Conservation (phyloP, 805 yeast species). For the Saccharomycopsis babjevae region DNA sequence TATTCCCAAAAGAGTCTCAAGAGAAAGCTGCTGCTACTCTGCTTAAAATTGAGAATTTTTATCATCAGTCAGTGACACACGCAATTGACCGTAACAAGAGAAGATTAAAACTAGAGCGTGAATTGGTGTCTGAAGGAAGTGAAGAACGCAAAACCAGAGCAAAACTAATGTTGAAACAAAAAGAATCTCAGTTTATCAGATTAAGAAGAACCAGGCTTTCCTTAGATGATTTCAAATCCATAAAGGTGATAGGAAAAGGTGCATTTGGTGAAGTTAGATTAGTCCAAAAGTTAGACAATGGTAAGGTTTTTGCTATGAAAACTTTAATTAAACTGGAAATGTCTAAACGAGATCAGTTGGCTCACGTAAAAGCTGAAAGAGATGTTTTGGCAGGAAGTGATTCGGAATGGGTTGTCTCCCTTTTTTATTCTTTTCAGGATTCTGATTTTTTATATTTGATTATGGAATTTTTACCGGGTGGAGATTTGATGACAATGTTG, state of each 20-base stretch:
- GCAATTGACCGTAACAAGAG: conserved; percentile 96
- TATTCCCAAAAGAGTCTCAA: conserved; percentile 60
- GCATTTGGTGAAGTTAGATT: conserved; percentile 96
- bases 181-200: conserved; percentile 79
- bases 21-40: conserved; percentile 81
- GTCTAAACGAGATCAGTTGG: conserved; percentile 89
- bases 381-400: conserved; percentile 89
- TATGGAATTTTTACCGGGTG: conserved; percentile 94
- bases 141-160: conserved; percentile 82
- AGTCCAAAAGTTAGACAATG: conserved; percentile 88
- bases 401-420: conserved; percentile 83
- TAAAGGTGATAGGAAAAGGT: conserved; percentile 90
- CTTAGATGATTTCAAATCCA: conserved; percentile 77
- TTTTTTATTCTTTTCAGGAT: conserved; percentile 68
- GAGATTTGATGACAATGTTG: conserved; percentile 89
- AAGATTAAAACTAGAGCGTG: conserved; percentile 73
- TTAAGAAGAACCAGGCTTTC: conserved; percentile 75
- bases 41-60: conserved; percentile 71
- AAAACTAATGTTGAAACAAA: conserved; percentile 71
- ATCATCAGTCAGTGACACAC: conserved; percentile 75
- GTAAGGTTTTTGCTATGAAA: conserved; percentile 93
- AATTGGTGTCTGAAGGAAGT: conserved; percentile 52
- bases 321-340: conserved; percentile 83
- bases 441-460: conserved; percentile 68
- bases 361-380: conserved; percentile 92